These are phyloP conservation scores for Alternaria sp. DNA, from an alignment of 2,329 filamentous ascomycete species.

Conservation along the genomic window DNA sequence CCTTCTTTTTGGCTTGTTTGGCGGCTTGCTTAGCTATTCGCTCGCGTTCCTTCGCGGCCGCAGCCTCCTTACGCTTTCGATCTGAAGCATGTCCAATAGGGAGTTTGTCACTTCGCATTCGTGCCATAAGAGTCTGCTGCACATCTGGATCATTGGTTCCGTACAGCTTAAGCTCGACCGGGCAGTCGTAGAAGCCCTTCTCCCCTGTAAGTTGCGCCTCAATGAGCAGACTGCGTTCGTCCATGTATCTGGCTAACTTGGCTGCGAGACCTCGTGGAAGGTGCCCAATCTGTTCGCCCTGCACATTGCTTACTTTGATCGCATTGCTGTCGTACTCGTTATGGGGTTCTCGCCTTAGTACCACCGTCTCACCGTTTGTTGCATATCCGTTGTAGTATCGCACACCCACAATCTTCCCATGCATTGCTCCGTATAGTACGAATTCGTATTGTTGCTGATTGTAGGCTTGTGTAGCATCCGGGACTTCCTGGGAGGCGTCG, in stretches of 20 bases:
- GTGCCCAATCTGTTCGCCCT: conserved; percentile 79
- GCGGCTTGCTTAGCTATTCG: conserved; percentile 54
- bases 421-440: conserved; percentile 48
- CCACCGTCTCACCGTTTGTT: conserved; percentile 46
- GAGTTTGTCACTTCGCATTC: conserved; percentile 71
- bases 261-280: conserved; percentile 71
- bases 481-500: conserved; percentile 41
- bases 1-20: conserved; percentile 40
- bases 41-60: conserved; percentile 64
- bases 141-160: conserved; percentile 67
- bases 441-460: conserved; percentile 36
- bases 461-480: conserved; percentile 36
- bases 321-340: conserved; percentile 71
- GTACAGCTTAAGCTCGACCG: conserved; percentile 73
- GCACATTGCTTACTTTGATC: conserved; percentile 79
- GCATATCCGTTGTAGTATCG: conserved; percentile 51
- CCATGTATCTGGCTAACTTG: conserved; percentile 77
- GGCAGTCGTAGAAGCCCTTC: conserved; percentile 75
- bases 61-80: conserved; percentile 61
- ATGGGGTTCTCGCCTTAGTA: conserved; percentile 65
- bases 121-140: conserved; percentile 64
- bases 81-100: conserved; percentile 54
- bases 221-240: conserved; percentile 62
- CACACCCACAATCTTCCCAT: conserved; percentile 67
- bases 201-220: conserved; percentile 74